Evolutionary conservation across 306 rosid genomes (phyloP).

Genomic region (Alnus rubra): DNA sequence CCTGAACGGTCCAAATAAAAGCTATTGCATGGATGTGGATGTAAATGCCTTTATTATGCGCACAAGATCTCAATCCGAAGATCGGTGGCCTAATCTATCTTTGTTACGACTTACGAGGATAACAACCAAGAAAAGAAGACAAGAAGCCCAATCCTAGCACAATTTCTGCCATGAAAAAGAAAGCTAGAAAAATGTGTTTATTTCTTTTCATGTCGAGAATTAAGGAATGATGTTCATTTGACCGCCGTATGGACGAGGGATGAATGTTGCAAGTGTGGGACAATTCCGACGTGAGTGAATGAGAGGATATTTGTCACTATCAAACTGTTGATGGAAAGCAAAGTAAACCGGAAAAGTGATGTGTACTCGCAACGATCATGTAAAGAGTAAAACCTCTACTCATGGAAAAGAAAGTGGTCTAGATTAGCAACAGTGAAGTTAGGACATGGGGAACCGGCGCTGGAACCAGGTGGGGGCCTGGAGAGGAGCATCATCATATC

Average conservation of each 20-base stretch:
- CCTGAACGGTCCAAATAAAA: too few relatives aligned
- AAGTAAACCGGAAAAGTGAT: constrained; percentile 2
- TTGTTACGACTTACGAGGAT: too few relatives aligned
- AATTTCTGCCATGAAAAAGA: not conserved
- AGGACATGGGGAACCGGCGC: constrained; percentile 14
- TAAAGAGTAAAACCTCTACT: constrained; percentile 44
- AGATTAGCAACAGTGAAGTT: constrained; percentile 43
- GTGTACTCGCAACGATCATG: constrained; percentile 48
- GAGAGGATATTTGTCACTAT: constrained; percentile 2
- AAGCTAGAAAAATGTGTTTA: not conserved
- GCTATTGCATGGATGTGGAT: too few relatives aligned
- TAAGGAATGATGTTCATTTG: not conserved
- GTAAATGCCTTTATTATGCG: too few relatives aligned
- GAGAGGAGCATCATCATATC: not conserved
- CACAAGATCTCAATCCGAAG: too few relatives aligned
- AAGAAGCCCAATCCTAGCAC: not conserved
- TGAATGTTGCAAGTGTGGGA: not conserved
- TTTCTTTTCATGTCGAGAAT: too few relatives aligned
- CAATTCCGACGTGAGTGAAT: not conserved
- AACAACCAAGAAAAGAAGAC: too few relatives aligned
- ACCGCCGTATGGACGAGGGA: not conserved
- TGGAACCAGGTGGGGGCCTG: constrained; percentile 3
- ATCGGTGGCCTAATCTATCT: too few relatives aligned
- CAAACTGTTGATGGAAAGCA: not conserved
- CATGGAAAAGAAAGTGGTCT: constrained; percentile 5